Conservation (phyloP, 2,329 filamentous ascomycete genomes). For the Dichotomopilus funicola region DNA sequence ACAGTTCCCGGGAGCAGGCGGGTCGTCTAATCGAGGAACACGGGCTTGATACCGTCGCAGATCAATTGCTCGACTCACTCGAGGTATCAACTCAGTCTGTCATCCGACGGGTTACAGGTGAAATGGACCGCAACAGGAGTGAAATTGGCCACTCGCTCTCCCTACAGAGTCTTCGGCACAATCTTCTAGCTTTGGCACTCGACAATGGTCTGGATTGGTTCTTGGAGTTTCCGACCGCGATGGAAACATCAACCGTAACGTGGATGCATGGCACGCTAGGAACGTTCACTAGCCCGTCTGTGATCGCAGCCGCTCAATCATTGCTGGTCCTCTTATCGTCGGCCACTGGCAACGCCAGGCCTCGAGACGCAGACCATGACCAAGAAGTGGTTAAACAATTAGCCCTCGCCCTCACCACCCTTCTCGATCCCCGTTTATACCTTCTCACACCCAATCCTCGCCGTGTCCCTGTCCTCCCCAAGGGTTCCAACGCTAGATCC, state of each 20-base stretch:
- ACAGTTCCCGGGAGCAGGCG: slow-evolving; percentile 2
- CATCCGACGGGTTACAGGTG: background rate
- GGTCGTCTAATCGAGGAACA: slow-evolving; percentile 6
- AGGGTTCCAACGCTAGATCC: background rate
- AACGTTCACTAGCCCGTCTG: background rate
- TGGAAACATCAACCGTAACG: background rate
- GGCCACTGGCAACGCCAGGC: no score
- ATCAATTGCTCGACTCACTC: background rate
- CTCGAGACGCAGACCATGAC: no score
- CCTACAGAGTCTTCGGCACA: background rate
- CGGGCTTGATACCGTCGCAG: background rate
- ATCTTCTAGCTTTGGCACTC: slow-evolving; percentile 2
- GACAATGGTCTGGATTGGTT: slow-evolving; percentile 10
- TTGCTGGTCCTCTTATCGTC: slow-evolving; percentile 2
- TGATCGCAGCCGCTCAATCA: background rate
- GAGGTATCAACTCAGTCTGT: background rate
- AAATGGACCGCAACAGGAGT: background rate
- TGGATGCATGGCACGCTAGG: slow-evolving; percentile 1
- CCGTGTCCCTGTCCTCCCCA: slow-evolving; percentile 5
- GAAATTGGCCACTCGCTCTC: background rate
- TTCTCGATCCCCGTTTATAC: slow-evolving; percentile 14
- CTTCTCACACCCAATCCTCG: slow-evolving; percentile 15
- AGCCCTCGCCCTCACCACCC: slow-evolving; percentile 1
- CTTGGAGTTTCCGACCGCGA: slow-evolving; percentile 8
- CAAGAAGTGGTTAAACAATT: background rate